Percentiles rank a stretch among this genome's conserved stretches.
These are phyloP conservation scores for Scheffersomyces coipomensis DNA, from an alignment of 805 yeast species.

Conservation along the genomic window DNA sequence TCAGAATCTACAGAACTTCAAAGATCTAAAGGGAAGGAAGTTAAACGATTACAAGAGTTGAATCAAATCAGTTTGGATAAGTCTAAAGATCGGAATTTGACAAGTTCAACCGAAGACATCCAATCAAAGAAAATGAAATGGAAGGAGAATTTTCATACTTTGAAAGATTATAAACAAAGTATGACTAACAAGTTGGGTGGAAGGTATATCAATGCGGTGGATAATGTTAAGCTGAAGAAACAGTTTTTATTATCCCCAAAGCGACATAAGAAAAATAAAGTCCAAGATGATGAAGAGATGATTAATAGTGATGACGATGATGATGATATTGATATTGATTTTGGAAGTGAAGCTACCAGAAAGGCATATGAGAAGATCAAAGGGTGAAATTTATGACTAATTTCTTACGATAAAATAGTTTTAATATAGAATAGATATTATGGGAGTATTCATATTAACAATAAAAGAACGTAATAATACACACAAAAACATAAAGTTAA, in stretches of 20 bases:
- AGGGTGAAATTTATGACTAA: no score
- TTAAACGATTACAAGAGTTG: slow-evolving; percentile 17
- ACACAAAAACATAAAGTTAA: no score
- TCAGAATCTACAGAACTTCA: slow-evolving; percentile 8
- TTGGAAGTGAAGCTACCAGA: slow-evolving; percentile 20
- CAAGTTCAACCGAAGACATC: slow-evolving; percentile 14
- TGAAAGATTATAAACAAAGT: slow-evolving; percentile 8
- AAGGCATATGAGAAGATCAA: slow-evolving; percentile 11
- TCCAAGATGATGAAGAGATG: slow-evolving; percentile 1
- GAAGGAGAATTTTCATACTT: slow-evolving; percentile 16
- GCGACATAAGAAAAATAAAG: slow-evolving; percentile 3
- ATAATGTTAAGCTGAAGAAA: no score
- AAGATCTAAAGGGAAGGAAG: slow-evolving; percentile 6
- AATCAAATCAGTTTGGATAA: slow-evolving; percentile 17
- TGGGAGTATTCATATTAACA: no score
- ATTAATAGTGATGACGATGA: slow-evolving; percentile 12
- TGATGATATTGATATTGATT: slow-evolving; percentile 31
- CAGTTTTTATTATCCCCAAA: not conserved
- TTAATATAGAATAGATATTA: no score
- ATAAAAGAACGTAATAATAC: no score
- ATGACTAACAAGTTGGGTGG: slow-evolving; percentile 9
- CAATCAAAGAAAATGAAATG: slow-evolving; percentile 19
- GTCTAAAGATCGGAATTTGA: slow-evolving; percentile 13
- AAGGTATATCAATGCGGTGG: no score
- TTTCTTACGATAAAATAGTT: no score